Conservation (phyloP, 2,329 filamentous ascomycete genomes). For the Penicillium sclerotigenum region DNA sequence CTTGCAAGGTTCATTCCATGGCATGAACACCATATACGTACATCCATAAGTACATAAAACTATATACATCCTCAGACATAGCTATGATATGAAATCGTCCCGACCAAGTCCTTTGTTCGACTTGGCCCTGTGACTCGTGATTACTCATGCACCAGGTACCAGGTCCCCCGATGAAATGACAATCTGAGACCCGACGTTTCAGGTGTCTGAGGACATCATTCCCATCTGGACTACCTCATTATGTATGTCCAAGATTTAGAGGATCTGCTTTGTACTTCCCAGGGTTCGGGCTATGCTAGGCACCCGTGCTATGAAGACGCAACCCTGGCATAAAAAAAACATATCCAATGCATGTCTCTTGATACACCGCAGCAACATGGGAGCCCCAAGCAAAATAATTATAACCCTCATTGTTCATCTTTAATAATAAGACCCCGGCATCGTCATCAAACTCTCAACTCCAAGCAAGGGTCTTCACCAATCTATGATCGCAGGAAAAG, state of each 20-base stretch:
- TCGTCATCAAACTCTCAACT: conserved; percentile 1
- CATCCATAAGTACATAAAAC: neutral
- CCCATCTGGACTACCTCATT: neutral
- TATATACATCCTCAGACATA: neutral
- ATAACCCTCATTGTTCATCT: neutral
- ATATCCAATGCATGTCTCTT: neutral
- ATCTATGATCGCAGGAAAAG: neutral
- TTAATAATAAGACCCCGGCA: neutral
- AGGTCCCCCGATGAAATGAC: neutral
- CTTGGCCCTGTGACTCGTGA: neutral
- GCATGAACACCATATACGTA: neutral
- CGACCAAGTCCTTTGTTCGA: neutral
- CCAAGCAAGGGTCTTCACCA: conserved; percentile 20
- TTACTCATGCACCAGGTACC: neutral
- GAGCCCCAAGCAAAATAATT: neutral
- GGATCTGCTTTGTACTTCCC: neutral
- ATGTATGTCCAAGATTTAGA: neutral
- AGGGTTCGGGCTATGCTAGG: neutral
- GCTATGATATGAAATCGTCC: neutral
- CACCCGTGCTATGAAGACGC: neutral
- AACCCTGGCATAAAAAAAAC: neutral
- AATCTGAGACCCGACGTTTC: neutral
- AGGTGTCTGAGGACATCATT: neutral
- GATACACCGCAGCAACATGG: neutral
- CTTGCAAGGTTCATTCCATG: neutral